Evolutionary conservation across 1,139 yeast species (phyloP), one percentile per base, ranked within the genome.

Genomic region (Candida sp.): DNA sequence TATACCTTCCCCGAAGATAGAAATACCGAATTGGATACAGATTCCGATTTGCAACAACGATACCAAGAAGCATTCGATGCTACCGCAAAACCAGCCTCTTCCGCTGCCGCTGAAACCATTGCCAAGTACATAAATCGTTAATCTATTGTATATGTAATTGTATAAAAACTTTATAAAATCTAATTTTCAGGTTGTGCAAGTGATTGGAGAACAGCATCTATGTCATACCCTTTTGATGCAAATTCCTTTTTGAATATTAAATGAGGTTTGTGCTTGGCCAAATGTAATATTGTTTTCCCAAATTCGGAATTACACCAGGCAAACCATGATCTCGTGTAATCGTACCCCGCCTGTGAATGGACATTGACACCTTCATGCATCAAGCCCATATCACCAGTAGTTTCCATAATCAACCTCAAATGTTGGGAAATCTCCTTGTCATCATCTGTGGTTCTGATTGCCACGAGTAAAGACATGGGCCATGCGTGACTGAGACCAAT

Each of bases 231-330:
- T 5, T 38, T 45, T 8, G 46, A 22, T 3, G 57, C 50, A 49
- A 49, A 73, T 46, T 70, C 71, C 2, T 68, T 61, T 41, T 76
- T 78, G 57, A 86, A 84, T 12, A 88, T 76, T 52, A 88, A 66
- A 56, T 86, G 80, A 0, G 96, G 96, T 57, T 85, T 87, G 38
- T 87, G 67, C 45, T 75, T 67, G 0, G 95, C 93, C 51, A 89
- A 68, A 56, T 88, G 83, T 41, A 89, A 60, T 7, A 89, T 82
- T 0, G 96, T 85, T 60, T 85, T 87, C 8, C 93, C 96, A 64
- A 89, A 88, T 61, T 89, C 96, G 1, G 95, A 82, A 58, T 89
- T 90, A 54, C 96, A 88, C 97, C 97, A 90, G 3, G 96, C 87
- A 66, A 90, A 90, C 96, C 97, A 89, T 2, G 91, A 77, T 46